A percentile compares a stretch with the other conserved stretches of the same genome.
Evolutionary conservation across 2,329 filamentous ascomycete species (phyloP).

Genomic region (Cephalotrichum gorgonifer): DNA sequence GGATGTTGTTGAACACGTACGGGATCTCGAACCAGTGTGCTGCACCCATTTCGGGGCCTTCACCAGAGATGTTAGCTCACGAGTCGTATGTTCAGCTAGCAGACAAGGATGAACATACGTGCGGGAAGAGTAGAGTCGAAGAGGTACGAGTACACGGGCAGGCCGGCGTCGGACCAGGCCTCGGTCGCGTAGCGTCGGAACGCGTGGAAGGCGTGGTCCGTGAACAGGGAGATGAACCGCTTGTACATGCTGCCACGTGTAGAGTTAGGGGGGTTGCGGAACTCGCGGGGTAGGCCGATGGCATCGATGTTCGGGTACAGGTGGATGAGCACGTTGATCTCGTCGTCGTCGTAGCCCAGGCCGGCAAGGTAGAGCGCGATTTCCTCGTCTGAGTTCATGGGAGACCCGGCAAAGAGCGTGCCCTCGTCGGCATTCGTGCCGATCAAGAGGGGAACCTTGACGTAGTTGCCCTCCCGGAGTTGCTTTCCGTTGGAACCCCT

Average conservation of each 20-base stretch:
- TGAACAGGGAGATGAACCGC: conserved; percentile 40
- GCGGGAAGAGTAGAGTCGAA: conserved; percentile 25
- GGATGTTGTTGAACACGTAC: conserved; percentile 38
- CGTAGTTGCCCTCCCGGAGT: conserved; percentile 54
- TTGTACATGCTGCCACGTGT: conserved; percentile 37
- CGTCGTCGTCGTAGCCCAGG: conserved; percentile 12
- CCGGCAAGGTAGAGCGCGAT: conserved; percentile 30
- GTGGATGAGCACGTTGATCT: conserved; percentile 23
- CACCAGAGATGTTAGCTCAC: conserved; percentile 16
- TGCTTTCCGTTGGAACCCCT: too few species aligned
- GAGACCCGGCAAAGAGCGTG: conserved; percentile 39
- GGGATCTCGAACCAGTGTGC: conserved; percentile 18
- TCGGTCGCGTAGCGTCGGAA: conserved; percentile 42
- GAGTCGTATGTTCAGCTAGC: too few species aligned
- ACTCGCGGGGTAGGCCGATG: conserved; percentile 34
- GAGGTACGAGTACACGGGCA: conserved; percentile 44
- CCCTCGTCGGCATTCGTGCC: conserved; percentile 59
- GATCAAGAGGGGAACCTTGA: conserved; percentile 52
- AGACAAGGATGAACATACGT: conserved; percentile 6
- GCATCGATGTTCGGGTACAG: conserved; percentile 40
- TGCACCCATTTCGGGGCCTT: conserved; percentile 10
- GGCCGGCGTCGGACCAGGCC: conserved; percentile 33
- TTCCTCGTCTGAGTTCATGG: conserved; percentile 44
- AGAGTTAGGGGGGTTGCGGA: conserved; percentile 19
- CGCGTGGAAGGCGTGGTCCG: conserved; percentile 45